Evolutionary conservation across 306 rosid species (phyloP), one percentile per base, ranked within the genome.

Genomic region (Gastrolobium villosum): DNA sequence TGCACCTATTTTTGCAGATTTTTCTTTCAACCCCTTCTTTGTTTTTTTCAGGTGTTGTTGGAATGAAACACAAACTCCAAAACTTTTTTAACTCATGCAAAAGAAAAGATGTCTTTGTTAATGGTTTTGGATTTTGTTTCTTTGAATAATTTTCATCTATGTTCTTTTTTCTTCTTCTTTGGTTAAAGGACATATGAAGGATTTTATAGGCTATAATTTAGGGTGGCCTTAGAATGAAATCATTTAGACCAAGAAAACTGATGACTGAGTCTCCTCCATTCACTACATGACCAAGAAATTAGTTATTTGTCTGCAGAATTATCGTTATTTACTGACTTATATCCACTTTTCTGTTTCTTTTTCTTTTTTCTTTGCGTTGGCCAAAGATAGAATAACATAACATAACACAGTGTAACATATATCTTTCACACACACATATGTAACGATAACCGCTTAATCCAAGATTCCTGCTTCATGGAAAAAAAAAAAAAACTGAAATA

Each of bases 1-100:
- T 56, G 4, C 55, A 53, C 92, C 88, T 88, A 87, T 86, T 77
- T 79, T 88, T 61, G 55, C 75, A 8, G 49, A 77, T 77, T 78
- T 68, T 81, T 65, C 6, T 45, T 55, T 53, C 6, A 68, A 46
- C 65, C 60, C 66, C 50, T 57, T 63, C 67, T 63, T 62, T 34
- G 10, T 13, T 37, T 59, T 39, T 48, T 39, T 48, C 26, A 32
- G 34, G 39, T 59, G 64, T 15, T 59, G 64, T 15, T 74, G 4
- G 31, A 35, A 37, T 69, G 75, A 53, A 73, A 10, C 20, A 6
- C 70, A 71, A 20, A 20, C 26, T 50, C 65, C 43, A 63, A 31
- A 82, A 45, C 3, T 15, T 5, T 5, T n/a, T 20, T 20, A 65
- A 45, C 35, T 72, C 70, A 36, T 43, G 46, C 55, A 55, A 77